Conservation (phyloP, 2,329 filamentous ascomycete genomes). For the Paraphoma sp. region DNA sequence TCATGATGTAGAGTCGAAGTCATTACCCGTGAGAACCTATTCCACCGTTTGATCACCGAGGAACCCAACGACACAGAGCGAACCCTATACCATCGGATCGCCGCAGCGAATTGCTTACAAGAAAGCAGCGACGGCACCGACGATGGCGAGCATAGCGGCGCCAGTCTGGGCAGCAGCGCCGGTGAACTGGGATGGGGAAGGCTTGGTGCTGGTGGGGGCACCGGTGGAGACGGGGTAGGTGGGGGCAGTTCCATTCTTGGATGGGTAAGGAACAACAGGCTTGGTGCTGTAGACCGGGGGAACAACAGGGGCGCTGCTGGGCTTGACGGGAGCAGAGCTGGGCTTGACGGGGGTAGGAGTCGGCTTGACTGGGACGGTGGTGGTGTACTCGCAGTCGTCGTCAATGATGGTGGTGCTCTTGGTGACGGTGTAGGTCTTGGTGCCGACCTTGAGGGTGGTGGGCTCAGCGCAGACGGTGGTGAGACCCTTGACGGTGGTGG, state of each 20-base stretch:
- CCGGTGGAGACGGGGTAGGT: conserved; percentile 30
- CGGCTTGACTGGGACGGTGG: conserved; percentile 26
- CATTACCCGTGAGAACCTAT: conserved; percentile 40
- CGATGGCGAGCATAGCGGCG: conserved; percentile 60
- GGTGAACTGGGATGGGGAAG: conserved; percentile 50
- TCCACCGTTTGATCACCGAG: conserved; percentile 20
- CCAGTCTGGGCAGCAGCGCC: conserved; percentile 60
- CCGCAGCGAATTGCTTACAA: conserved; percentile 41
- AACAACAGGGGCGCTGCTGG: conserved; percentile 18
- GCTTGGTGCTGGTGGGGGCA: conserved; percentile 38
- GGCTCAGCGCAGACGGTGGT: conserved; percentile 30
- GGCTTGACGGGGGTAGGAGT: conserved; percentile 24
- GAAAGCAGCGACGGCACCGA: conserved; percentile 55
- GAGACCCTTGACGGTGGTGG: conserved; percentile 30
- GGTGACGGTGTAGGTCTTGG: conserved; percentile 43
- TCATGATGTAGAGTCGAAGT: conserved; percentile 41
- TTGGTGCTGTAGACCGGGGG: conserved; percentile 22
- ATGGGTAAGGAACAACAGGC: conserved; percentile 20
- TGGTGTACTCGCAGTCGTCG: conserved; percentile 29
- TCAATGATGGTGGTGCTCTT: conserved; percentile 41
- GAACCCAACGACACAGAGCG: conserved; percentile 9
- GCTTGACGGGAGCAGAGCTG: conserved; percentile 24
- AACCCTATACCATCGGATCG: conserved; percentile 13
- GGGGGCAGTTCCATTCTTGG: conserved; percentile 30
- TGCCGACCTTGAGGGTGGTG: conserved; percentile 36